phyloP scores from a whole-genome alignment of 2,329 filamentous ascomycete genomes.

The Celoporthe dispersa region DNA sequence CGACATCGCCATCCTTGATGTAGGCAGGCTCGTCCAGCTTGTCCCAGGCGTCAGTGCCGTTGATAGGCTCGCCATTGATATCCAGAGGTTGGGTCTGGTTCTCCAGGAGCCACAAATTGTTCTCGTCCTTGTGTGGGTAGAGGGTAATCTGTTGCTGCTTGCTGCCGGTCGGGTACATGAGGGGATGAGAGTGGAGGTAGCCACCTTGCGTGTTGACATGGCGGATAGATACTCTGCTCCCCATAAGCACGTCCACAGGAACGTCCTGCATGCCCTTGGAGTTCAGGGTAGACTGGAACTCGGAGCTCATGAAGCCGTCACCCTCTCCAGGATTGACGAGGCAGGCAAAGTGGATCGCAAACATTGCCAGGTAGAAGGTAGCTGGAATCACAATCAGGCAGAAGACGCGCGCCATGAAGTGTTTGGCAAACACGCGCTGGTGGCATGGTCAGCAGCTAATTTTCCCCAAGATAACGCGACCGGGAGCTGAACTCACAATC shows the following conservation, averaged over 20 bases:
- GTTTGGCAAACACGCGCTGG: constrained; percentile 84
- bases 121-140: constrained; percentile 98
- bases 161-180: constrained; percentile 97
- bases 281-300: constrained; percentile 97
- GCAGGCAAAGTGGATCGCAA: constrained; percentile 93
- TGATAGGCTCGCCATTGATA: constrained; percentile 74
- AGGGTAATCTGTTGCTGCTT: constrained; percentile 99
- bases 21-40: constrained; percentile 65
- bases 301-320: constrained; percentile 99
- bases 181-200: constrained; percentile 92
- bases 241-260: constrained; percentile 87
- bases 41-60: constrained; percentile 86
- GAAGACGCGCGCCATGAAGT: constrained; percentile 88
- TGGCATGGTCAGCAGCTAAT: neutral
- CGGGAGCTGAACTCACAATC: constrained; percentile 45
- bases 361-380: constrained; percentile 95
- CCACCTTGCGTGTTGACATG: constrained; percentile 98
- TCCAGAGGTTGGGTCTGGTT: constrained; percentile 93
- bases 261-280: constrained; percentile 96
- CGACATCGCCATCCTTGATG: constrained; percentile 78
- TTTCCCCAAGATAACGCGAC: neutral
- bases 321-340: constrained; percentile 94
- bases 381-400: constrained; percentile 88
- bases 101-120: constrained; percentile 93
- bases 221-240: constrained; percentile 82